Evolutionary conservation across 2,329 filamentous ascomycete species (phyloP).

Genomic region (Fusarium sororula): DNA sequence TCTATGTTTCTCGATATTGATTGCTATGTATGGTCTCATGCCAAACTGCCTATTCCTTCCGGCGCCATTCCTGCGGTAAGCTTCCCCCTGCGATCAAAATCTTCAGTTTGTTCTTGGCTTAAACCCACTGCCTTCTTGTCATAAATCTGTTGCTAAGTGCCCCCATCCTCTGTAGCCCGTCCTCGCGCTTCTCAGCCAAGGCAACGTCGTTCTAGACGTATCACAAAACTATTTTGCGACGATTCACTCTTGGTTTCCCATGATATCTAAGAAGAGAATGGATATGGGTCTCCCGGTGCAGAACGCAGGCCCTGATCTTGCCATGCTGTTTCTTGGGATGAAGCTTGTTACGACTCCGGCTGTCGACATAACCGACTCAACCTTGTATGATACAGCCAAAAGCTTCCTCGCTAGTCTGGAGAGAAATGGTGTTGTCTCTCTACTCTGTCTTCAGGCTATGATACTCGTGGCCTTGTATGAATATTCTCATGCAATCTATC

Average conservation of each 20-base stretch:
- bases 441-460: neutral
- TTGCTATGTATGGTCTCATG: neutral
- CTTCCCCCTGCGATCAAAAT: no score
- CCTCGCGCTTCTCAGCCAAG: neutral
- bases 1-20: neutral
- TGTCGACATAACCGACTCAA: neutral
- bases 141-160: no score
- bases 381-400: neutral
- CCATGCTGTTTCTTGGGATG: neutral
- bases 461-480: neutral
- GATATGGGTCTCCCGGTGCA: neutral
- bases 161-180: neutral
- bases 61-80: neutral
- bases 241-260: neutral
- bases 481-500: neutral
- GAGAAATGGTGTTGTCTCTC: fast-evolving
- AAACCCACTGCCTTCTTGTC: no score
- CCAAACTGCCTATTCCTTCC: neutral
- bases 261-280: neutral
- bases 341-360: neutral
- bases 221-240: neutral
- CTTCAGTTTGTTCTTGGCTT: no score
- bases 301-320: neutral
- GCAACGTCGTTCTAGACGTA: neutral
- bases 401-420: neutral